Evolutionary conservation across 78 protist genomes (phyloP), one percentile per base, ranked within the genome.

Genomic region (Pigoraptor vietnamica): DNA sequence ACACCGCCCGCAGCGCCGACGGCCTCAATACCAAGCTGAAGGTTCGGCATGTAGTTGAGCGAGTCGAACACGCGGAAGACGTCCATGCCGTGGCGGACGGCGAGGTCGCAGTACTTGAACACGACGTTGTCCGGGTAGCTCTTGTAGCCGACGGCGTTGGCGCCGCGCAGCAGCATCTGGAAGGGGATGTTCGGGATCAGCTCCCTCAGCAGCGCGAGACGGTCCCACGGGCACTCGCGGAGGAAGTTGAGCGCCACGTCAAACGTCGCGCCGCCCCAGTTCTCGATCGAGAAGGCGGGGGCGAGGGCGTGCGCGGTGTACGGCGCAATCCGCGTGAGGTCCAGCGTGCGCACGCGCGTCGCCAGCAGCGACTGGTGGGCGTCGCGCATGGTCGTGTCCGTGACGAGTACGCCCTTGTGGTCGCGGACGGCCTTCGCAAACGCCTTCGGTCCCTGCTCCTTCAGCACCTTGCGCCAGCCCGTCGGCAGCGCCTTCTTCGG

Each of bases 181-280:
- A 96, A 95, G 23, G 96, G 96, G 40, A 95, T 92, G 87, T 95
- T 94, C 29, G 97, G 97, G 32, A 95, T 37, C 32, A 19, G 24
- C 92, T 92, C 93, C 19, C 98, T 94, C 40, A 97, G 92, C 88
- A 23, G 40, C 25, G 39, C 81, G 37, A 97, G 94, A 1, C 98
- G 91, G 24, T 94, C 97, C 95, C 94, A 93, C 19, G 98, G 97
- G 91, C 94, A 90, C 92, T 96, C 98, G 83, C 81, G 84, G 29
- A 97, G 94, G 95, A 97, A 97, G 55, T 97, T 94, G 32, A 96
- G 92, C 37, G 95, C 40, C 14, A 97, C 99, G 89, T 97, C 99
- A 93, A 94, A 97, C 39, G 99, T 97, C 79, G 99, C 99, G 40
- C 99, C 99, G 21, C 99, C 99, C 97, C 97, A 97, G 90, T 21